These are phyloP conservation scores for Coemansia sp. DNA, from an alignment of 192 early-diverging fungal species.

Conservation along the genomic window DNA sequence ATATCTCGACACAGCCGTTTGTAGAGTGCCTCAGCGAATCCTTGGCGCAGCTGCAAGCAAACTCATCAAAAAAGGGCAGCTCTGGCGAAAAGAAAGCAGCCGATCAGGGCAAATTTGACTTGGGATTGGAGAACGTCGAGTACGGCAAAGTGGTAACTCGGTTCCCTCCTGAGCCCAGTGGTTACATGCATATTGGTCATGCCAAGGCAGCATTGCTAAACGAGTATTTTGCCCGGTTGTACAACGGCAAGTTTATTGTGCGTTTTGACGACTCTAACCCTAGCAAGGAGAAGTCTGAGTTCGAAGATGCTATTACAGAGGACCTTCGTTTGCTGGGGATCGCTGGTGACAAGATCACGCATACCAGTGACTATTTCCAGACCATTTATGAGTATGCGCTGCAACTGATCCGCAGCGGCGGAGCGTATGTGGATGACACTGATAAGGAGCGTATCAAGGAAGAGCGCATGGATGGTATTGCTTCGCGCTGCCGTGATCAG, in stretches of 20 bases:
- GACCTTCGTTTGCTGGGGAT: conserved; percentile 90
- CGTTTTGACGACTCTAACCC: conserved; percentile 99
- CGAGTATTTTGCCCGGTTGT: conserved; percentile 89
- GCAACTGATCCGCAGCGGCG: conserved; percentile 78
- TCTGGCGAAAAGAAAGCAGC: conserved; percentile 27
- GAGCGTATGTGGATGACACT: conserved; percentile 94
- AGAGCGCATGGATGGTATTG: conserved; percentile 79
- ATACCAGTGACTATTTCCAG: conserved; percentile 95
- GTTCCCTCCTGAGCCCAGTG: conserved; percentile 98
- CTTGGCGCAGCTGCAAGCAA: conserved; percentile 7
- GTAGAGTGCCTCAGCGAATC: conserved; percentile 45
- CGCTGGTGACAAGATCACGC: conserved; percentile 67
- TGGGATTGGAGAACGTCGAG: conserved; percentile 76
- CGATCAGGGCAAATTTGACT: conserved; percentile 93
- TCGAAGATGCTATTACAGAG: conserved; percentile 92
- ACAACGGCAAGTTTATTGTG: conserved; percentile 90
- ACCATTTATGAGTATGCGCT: conserved; percentile 80
- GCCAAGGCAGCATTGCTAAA: conserved; percentile 98
- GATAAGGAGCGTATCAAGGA: conserved; percentile 82
- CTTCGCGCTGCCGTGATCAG: conserved; percentile 77
- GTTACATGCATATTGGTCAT: conserved; percentile 99
- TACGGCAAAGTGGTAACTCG: conserved; percentile 91
- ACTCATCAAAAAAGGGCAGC: conserved; percentile 10
- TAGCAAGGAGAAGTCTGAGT: conserved; percentile 93
- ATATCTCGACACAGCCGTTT: conserved; percentile 62